Evolutionary conservation across 2,329 filamentous ascomycete species (phyloP).

Genomic region (Colletotrichum sp.): DNA sequence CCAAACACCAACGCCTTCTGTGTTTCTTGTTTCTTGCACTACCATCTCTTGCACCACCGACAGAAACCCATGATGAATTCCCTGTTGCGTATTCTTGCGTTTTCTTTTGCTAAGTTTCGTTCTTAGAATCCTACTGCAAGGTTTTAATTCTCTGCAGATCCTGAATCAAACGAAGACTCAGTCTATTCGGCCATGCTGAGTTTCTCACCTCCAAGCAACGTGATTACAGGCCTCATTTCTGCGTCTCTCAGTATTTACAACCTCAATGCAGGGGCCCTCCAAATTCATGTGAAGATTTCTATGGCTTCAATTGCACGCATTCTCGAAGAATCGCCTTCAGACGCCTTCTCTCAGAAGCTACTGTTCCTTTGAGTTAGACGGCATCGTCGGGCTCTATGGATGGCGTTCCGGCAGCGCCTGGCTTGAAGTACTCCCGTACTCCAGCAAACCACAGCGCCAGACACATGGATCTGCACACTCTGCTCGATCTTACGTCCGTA

Average conservation of each 20-base stretch:
- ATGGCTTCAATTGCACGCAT: not conserved
- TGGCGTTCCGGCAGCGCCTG: not conserved
- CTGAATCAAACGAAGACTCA: not conserved
- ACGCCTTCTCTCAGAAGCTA: not conserved
- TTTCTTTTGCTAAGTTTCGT: not conserved
- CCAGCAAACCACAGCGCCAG: not conserved
- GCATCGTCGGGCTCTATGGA: not conserved
- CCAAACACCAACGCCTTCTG: not conserved
- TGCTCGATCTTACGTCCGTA: slow-evolving; percentile 14
- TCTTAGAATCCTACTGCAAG: not conserved
- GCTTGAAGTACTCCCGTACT: not conserved
- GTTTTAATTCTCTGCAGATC: not conserved
- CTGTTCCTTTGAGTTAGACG: not conserved
- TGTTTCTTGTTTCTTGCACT: not conserved
- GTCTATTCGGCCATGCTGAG: not conserved
- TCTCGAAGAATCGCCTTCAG: not conserved
- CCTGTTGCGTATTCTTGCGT: not conserved
- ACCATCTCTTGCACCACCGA: not conserved
- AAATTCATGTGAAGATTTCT: not conserved
- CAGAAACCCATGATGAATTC: not conserved
- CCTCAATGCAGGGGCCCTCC: not conserved
- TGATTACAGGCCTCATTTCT: not conserved
- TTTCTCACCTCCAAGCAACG: not conserved
- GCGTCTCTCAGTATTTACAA: not conserved
- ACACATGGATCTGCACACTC: not conserved